Percentiles rank a stretch among this genome's conserved stretches.
Evolutionary conservation across 108 stramenopile genomes (phyloP).

Genomic region (Parietichytrium sp.): DNA sequence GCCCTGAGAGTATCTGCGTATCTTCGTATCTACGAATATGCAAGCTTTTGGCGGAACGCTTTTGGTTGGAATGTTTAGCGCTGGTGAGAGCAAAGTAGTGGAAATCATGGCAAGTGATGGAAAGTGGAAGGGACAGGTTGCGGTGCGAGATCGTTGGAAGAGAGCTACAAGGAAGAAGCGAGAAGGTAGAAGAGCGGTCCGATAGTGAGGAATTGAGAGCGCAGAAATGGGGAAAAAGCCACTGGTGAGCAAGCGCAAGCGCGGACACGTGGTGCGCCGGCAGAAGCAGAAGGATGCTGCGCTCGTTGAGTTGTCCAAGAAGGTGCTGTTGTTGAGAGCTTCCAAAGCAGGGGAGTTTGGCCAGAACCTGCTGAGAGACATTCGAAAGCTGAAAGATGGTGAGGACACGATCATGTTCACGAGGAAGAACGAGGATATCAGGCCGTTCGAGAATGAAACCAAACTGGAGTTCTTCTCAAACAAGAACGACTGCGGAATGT

Average conservation of each 20-base stretch:
- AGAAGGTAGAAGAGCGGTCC: no score
- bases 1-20: no score
- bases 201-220: no score
- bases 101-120: no score
- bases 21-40: no score
- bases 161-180: no score
- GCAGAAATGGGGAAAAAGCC: no score
- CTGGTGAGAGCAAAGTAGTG: no score
- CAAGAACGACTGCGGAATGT: conserved; percentile 90
- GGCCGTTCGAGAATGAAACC: conserved; percentile 59
- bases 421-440: conserved; percentile 56
- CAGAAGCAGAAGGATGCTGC: background rate
- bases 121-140: no score
- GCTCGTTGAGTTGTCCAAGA: background rate
- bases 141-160: no score
- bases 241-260: conserved; percentile 19
- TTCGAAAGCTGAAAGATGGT: background rate
- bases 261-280: conserved; percentile 33
- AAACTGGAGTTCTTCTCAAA: conserved; percentile 61
- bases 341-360: conserved; percentile 17
- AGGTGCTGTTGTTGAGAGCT: conserved; percentile 1
- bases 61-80: no score
- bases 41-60: no score
- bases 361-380: conserved; percentile 6
- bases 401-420: conserved; percentile 47